Base-by-base conservation (phyloP, 2,329 filamentous ascomycete genomes). In the Sporothrix curviconia region DNA sequence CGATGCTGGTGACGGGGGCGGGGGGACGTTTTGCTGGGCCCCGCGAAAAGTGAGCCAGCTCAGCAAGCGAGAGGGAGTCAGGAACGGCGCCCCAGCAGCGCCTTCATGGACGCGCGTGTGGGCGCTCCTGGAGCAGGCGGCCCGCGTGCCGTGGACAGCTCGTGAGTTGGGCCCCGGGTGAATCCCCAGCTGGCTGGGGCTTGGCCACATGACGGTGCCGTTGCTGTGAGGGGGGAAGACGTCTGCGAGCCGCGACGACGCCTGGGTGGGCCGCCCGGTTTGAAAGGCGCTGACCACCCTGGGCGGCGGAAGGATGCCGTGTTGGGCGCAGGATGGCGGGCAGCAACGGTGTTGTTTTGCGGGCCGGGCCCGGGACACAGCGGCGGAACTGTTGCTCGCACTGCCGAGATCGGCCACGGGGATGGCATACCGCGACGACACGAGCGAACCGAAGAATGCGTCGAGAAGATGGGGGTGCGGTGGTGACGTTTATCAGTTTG, bases 251-350 rank as follows among this genome's bases (percentile, higher is more conserved):
- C 64, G 59, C 56, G 32, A 64, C 56, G 43, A 60, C 46, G 42
- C 56, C 61, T 37, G 67, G 24, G 65, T 62, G 0, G 68, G 65
- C 60, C 61, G 64, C 3, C 69, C 66, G 55, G n/a, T n/a, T n/a
- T 60, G 64, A 39, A 64, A 66, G 17, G 61, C 62, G 55, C 66
- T 71, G 42, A 74, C 55, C 1, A 67, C 66, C 54, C 74, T 72
- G 0, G 72, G 64, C 11, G 69, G 66, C 34, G n/a, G n/a, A n/a
- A 74, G 68, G 17, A 74, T 64, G 30, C 66, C 64, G 58, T 74
- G 72, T 51, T 74, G 72, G 19, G 60, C 60, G 15, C n/a, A 66
- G 46, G 36, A 74, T 71, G 24, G 69, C 69, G n/a, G 46, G 67
- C 66, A n/a, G 64, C 62, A 1, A 71, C 65, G 3, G 42, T 12